phyloP scores from a whole-genome alignment of 495 filamentous ascomycete genomes.

The Rhypophila decipiens region DNA sequence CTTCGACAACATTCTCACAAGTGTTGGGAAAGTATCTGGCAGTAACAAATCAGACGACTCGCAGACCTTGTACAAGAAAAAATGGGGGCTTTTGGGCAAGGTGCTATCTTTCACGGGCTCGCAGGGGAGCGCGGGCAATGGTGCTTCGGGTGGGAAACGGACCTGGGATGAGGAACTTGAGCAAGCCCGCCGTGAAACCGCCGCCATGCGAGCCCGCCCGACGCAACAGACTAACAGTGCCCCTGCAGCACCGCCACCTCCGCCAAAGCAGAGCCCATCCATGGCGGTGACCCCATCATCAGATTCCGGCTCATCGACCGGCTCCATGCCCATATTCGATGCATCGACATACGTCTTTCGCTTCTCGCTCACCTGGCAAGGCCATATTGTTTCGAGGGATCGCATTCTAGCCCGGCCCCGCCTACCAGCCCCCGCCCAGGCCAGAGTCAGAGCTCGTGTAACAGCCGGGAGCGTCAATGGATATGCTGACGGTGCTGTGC shows the following conservation, averaged over 20 bases:
- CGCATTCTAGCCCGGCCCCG: slow-evolving; percentile 60
- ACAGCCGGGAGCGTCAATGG: slow-evolving; percentile 3
- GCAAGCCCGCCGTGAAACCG: slow-evolving; percentile 37
- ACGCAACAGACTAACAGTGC: too few species aligned
- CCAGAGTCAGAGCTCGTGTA: slow-evolving; percentile 38
- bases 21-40: too few species aligned
- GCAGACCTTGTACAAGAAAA: slow-evolving; percentile 50
- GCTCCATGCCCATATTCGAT: slow-evolving; percentile 38
- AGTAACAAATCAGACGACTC: too few species aligned
- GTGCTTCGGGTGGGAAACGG: slow-evolving; percentile 10
- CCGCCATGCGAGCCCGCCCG: slow-evolving; percentile 29
- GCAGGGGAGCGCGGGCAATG: slow-evolving; percentile 7
- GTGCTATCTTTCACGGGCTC: slow-evolving; percentile 50
- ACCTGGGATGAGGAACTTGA: slow-evolving; percentile 36
- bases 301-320: slow-evolving; percentile 33
- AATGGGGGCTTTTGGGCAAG: slow-evolving; percentile 65
- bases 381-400: slow-evolving; percentile 23
- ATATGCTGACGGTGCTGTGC: not conserved
- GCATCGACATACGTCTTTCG: slow-evolving; percentile 39
- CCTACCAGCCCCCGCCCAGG: slow-evolving; percentile 66
- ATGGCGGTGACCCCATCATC: slow-evolving; percentile 21
- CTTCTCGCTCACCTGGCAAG: slow-evolving; percentile 32
- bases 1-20: slow-evolving; percentile 13
- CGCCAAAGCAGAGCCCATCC: slow-evolving; percentile 21
- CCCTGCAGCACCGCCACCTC: slow-evolving; percentile 20